Evolutionary conservation across 192 early-diverging fungal genomes (phyloP).

Genomic region (Thamnidium elegans): DNA sequence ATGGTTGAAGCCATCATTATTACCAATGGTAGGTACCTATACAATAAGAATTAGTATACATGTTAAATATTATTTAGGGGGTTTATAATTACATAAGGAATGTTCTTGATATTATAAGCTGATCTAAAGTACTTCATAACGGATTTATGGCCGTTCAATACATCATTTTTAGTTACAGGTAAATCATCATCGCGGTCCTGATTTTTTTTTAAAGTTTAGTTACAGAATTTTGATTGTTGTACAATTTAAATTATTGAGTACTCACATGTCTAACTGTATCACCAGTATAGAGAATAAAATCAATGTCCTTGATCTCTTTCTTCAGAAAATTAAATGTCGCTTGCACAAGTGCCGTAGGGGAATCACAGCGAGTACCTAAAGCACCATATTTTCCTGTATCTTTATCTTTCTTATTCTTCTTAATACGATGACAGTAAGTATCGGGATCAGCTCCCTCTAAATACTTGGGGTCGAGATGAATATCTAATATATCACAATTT

Average conservation of each 20-base stretch:
- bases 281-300: slow-evolving; percentile 46
- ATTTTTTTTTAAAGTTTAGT: background rate
- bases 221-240: background rate
- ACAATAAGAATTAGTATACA: background rate
- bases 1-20: slow-evolving; percentile 36
- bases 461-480: slow-evolving; percentile 40
- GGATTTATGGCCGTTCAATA: slow-evolving; percentile 14
- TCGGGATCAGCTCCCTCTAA: slow-evolving; percentile 29
- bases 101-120: slow-evolving; percentile 14
- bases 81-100: slow-evolving; percentile 12
- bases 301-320: slow-evolving; percentile 21
- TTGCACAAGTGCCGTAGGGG: slow-evolving; percentile 28
- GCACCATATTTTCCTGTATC: slow-evolving; percentile 38
- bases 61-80: background rate
- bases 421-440: slow-evolving; percentile 32
- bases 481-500: slow-evolving; percentile 23
- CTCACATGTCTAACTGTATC: slow-evolving; percentile 40
- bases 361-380: slow-evolving; percentile 34
- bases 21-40: slow-evolving; percentile 39
- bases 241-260: background rate
- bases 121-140: slow-evolving; percentile 8
- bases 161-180: slow-evolving; percentile 8
- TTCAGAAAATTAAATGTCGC: slow-evolving; percentile 35
- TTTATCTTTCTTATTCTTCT: slow-evolving; percentile 16
- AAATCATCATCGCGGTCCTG: slow-evolving; percentile 27